Percentiles rank a stretch among this genome's conserved stretches.
phyloP scores from a whole-genome alignment of 257 asterid genomes.

The Solanum rostratum region DNA sequence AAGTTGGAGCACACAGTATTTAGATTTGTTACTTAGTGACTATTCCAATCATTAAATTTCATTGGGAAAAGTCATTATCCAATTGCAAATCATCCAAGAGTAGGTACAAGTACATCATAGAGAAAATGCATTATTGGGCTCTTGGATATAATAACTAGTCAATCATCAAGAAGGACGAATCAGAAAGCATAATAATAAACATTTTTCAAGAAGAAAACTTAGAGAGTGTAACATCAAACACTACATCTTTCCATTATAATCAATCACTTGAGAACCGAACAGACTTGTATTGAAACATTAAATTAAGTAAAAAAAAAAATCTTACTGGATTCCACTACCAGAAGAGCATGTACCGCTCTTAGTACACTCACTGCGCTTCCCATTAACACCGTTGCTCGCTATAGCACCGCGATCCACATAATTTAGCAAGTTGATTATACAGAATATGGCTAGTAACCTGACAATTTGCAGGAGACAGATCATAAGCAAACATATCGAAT shows the following conservation, averaged over 20 bases:
- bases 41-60: background rate
- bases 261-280: background rate
- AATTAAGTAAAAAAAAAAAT: background rate
- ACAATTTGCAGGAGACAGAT: background rate
- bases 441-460: conserved; percentile 31
- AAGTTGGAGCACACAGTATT: background rate
- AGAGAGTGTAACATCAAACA: background rate
- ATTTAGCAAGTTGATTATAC: conserved; percentile 21
- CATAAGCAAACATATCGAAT: background rate
- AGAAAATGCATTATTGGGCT: background rate
- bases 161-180: background rate
- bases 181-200: background rate
- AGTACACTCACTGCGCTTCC: conserved; percentile 13
- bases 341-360: conserved; percentile 18
- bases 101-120: background rate
- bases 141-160: background rate
- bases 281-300: background rate
- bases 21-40: background rate
- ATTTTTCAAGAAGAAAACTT: background rate
- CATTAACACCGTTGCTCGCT: conserved; percentile 39
- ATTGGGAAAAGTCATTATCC: background rate
- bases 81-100: background rate
- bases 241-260: background rate
- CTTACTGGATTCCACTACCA: conserved; percentile 28
- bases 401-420: conserved; percentile 30